Evolutionary conservation across 139 green algal species (phyloP).

Genomic region (Nannochloris sp.): DNA sequence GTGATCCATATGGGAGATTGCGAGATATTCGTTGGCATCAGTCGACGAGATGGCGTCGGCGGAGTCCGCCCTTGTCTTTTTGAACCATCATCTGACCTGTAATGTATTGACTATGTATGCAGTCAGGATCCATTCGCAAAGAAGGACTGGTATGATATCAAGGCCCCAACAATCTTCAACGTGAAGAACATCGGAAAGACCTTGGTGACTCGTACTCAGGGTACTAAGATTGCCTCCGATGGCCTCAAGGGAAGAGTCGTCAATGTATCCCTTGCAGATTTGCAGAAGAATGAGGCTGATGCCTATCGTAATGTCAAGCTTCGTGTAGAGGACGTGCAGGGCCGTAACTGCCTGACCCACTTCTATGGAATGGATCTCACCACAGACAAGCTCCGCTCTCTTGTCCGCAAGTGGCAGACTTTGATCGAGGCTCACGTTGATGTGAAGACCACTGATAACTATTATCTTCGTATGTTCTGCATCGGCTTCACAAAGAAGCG

Average conservation of each 20-base stretch:
- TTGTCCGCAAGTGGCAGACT: conserved; percentile 99
- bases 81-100: neutral
- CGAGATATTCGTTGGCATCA: no score
- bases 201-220: conserved; percentile 89
- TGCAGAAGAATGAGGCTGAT: conserved; percentile 97
- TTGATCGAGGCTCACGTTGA: conserved; percentile 97
- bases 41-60: no score
- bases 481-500: conserved; percentile 98
- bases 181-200: conserved; percentile 94
- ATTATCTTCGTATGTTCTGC: conserved; percentile 92
- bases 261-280: conserved; percentile 90
- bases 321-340: conserved; percentile 93
- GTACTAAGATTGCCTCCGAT: conserved; percentile 99
- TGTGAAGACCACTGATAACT: conserved; percentile 99
- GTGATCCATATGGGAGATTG: no score
- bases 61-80: neutral
- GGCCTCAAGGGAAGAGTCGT: conserved; percentile 96
- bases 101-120: conserved; percentile 19
- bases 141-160: conserved; percentile 99
- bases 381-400: conserved; percentile 96
- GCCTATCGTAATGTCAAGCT: conserved; percentile 96
- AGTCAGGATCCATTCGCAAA: conserved; percentile 96
- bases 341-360: conserved; percentile 92
- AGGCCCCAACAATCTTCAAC: conserved; percentile 93
- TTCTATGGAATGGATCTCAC: conserved; percentile 99